phyloP scores from a whole-genome alignment of 2,329 filamentous ascomycete species.

The Diaporthe capsici region DNA sequence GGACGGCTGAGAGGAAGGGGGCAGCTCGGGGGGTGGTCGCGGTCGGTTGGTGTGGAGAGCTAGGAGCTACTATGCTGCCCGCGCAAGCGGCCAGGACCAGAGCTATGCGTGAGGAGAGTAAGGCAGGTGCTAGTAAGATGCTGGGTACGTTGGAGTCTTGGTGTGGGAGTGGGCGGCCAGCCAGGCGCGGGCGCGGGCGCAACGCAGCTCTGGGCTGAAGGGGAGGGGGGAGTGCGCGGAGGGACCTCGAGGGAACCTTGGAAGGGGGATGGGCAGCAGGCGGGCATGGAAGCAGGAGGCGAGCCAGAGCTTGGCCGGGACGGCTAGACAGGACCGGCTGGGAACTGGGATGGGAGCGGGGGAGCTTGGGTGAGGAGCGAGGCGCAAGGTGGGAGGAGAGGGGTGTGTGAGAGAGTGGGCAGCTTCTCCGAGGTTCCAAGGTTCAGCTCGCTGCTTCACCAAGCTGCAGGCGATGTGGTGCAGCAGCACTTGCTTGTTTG shows the following conservation, averaged over 20 bases:
- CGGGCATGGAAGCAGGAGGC: slow-evolving; percentile 1
- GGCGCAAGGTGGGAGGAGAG: neutral
- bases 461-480: slow-evolving; percentile 18
- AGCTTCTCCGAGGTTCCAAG: slow-evolving; percentile 30
- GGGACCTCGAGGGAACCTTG: slow-evolving; percentile 12
- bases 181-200: neutral
- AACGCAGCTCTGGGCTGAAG: slow-evolving; percentile 7
- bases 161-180: slow-evolving; percentile 14
- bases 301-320: slow-evolving; percentile 22
- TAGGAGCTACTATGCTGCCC: slow-evolving; percentile 31
- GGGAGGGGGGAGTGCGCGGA: neutral
- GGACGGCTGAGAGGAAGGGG: slow-evolving; percentile 47
- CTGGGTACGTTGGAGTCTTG: neutral
- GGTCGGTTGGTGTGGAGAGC: slow-evolving; percentile 40
- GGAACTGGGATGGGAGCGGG: slow-evolving; percentile 22
- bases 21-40: slow-evolving; percentile 43
- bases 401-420: neutral
- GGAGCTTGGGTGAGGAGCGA: slow-evolving; percentile 6
- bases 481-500: slow-evolving; percentile 25
- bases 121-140: slow-evolving; percentile 16
- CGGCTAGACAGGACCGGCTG: slow-evolving; percentile 2
- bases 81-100: slow-evolving; percentile 18
- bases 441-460: slow-evolving; percentile 38
- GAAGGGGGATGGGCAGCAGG: neutral
- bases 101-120: slow-evolving; percentile 28